Evolutionary conservation across 345 rosid species (phyloP).

Genomic region (Brassica incana): DNA sequence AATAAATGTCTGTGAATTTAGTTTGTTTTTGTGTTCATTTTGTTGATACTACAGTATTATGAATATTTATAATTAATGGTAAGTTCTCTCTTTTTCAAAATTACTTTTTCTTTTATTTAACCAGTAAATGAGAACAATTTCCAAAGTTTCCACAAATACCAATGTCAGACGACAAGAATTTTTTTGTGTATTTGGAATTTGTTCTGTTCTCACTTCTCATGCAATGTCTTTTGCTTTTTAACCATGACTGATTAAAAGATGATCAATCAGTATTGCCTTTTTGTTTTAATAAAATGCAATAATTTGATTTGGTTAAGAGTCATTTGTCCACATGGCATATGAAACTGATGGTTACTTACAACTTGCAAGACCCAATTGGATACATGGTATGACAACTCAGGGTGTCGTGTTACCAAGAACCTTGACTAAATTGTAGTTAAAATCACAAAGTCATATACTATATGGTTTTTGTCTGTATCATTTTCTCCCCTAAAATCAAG

Average conservation of each 20-base stretch:
- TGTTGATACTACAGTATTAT: neutral
- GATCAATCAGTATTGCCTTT: neutral
- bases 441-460: conserved; percentile 8
- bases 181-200: neutral
- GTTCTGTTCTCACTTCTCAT: neutral
- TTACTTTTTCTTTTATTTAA: neutral
- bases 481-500: conserved; percentile 23
- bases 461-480: conserved; percentile 22
- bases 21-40: neutral
- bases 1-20: neutral
- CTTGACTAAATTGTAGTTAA: conserved; percentile 27
- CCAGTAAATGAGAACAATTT: neutral
- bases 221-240: neutral
- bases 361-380: conserved; percentile 31
- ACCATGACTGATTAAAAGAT: neutral
- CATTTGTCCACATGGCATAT: neutral
- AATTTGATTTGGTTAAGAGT: neutral
- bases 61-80: neutral
- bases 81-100: neutral
- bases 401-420: conserved; percentile 35
- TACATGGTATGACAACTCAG: conserved; percentile 20
- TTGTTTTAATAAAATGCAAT: neutral
- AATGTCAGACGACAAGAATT: neutral
- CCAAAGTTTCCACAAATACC: neutral
- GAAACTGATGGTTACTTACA: conserved; percentile 22